Conservation (phyloP, 2,329 filamentous ascomycete species). For the Incumbomyces lentus region DNA sequence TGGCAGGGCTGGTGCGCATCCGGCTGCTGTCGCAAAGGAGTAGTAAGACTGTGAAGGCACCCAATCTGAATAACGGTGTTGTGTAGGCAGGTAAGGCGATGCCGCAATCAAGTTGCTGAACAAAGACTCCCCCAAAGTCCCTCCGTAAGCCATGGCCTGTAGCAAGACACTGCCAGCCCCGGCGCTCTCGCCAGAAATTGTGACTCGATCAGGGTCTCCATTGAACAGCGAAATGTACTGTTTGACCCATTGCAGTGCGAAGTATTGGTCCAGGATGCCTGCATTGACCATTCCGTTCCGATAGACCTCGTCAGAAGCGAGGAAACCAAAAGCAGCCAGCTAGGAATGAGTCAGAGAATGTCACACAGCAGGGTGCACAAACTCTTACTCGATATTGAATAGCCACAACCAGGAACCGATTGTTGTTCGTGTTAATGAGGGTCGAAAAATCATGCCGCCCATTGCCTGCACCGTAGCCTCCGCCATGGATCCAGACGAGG, state of each 20-base stretch:
- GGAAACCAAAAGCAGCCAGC: conserved; percentile 39
- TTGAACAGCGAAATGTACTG: conserved; percentile 47
- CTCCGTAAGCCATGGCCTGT: conserved; percentile 45
- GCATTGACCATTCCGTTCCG: conserved; percentile 50
- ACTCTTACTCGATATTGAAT: conserved; percentile 40
- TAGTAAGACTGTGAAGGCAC: conserved; percentile 39
- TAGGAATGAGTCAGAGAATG: conserved; percentile 12
- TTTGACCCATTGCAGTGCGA: conserved; percentile 51
- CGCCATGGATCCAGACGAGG: conserved; percentile 26
- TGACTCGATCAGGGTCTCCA: conserved; percentile 41
- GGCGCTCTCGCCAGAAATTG: conserved; percentile 42
- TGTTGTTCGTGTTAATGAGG: conserved; percentile 39
- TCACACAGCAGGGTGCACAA: neutral
- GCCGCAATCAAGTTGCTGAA: conserved; percentile 31
- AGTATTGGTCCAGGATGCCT: conserved; percentile 54
- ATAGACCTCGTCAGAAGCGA: conserved; percentile 44
- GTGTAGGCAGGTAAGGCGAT: conserved; percentile 45
- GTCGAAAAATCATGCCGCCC: conserved; percentile 30
- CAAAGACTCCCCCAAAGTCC: conserved; percentile 26
- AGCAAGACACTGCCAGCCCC: conserved; percentile 43
- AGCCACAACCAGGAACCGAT: conserved; percentile 38
- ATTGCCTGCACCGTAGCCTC: conserved; percentile 30
- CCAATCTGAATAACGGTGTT: conserved; percentile 41
- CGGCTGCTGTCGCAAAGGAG: conserved; percentile 33
- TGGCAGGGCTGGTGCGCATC: conserved; percentile 28